Conservation (phyloP, 352 stramenopile genomes). For the Blastocystis sp. region DNA sequence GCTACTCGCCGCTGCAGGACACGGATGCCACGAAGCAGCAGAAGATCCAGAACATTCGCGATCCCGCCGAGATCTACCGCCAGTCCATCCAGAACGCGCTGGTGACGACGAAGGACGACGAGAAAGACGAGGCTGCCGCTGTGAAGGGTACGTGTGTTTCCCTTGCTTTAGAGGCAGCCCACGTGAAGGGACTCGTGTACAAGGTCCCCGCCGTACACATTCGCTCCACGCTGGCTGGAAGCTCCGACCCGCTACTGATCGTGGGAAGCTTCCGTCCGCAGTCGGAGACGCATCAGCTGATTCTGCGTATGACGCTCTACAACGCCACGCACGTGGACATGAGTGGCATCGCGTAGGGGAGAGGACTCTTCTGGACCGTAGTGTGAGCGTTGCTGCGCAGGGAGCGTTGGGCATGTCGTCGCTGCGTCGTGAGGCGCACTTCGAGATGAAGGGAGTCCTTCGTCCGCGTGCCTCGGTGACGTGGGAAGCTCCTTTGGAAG, state of each 20-base stretch:
- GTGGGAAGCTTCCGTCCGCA: conserved; percentile 50
- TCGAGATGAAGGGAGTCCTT: conserved; percentile 47
- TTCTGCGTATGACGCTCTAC: conserved; percentile 49
- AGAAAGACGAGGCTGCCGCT: neutral
- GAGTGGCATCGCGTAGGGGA: neutral
- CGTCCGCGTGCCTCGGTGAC: conserved; percentile 39
- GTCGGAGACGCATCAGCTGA: conserved; percentile 40
- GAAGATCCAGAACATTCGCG: conserved; percentile 51
- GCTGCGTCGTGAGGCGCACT: conserved; percentile 34
- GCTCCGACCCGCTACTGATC: conserved; percentile 51
- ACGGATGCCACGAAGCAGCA: conserved; percentile 40
- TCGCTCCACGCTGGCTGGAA: conserved; percentile 36
- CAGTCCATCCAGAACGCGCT: conserved; percentile 46
- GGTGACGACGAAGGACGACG: neutral
- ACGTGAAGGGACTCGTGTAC: conserved; percentile 12
- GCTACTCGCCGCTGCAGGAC: conserved; percentile 30
- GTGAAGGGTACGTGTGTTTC: neutral
- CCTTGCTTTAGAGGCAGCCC: neutral
- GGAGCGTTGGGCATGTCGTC: neutral
- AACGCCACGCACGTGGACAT: conserved; percentile 51
- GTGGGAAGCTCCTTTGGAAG: conserved; percentile 49
- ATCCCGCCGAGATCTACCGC: conserved; percentile 21
- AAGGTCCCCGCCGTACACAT: conserved; percentile 26
- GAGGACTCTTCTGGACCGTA: neutral
- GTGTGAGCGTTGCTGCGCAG: conserved; percentile 34